Base-by-base conservation (phyloP, 805 yeast species). In the Sugiyamaella floridensis region DNA sequence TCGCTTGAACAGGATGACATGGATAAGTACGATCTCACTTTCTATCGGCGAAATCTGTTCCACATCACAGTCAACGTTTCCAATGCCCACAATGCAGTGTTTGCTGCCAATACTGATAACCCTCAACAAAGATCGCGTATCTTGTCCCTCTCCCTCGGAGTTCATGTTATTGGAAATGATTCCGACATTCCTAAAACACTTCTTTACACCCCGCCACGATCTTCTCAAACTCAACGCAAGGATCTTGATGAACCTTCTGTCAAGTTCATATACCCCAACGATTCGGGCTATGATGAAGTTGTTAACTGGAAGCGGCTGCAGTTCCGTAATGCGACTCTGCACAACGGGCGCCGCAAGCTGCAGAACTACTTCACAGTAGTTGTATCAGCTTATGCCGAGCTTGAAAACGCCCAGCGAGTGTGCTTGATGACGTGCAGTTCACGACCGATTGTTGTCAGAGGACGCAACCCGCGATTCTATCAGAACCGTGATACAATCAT, bases 391-490 rank as follows among this genome's bases (percentile, higher is more conserved):
- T 59, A 53, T 40, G 63, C 63, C 7, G 62, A 63, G 49, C 58
- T 63, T 29, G 66, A 61, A 43, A 62, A 61, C 43, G 58, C 60
- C 11, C 58, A 60, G 50, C 53, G 60, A 9, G 56, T 57, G 8
- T 47, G 54, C 28, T 18, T 56, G 4, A 56, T 58, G 18, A 52
- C 46, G 1, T 55, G 68, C n/a, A 56, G 59, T 40, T 66, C 73
- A 0, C 59, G 74, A 34, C 82, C 82, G 0, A 75, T 81, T 2
- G 77, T 78, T 12, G 85, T 80, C 8, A 65, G 85, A 55, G 85
- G 85, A 2, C 64, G 85, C 49, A 81, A 80, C 58, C 85, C 85
- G 2, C 72, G 79, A n/a, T 81, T 80, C 56, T 80, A 80, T 59
- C 72, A 74, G 34, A 79, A 77, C 52, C 66, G 80, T 52, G 75